phyloP scores from a whole-genome alignment of 345 rosid species.

The Clarkia xantiana region DNA sequence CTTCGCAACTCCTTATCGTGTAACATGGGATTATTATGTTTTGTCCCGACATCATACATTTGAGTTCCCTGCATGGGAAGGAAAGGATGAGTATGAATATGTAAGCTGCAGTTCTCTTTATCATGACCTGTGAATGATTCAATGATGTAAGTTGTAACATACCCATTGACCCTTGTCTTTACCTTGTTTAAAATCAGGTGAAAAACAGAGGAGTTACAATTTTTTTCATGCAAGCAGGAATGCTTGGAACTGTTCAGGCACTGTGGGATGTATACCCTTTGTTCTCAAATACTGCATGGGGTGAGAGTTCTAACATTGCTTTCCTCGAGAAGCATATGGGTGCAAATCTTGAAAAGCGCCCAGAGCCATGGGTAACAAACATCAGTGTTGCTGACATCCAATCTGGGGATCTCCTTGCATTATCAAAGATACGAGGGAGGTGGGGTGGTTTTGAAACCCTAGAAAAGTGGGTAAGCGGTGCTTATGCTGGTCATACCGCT shows the following conservation, averaged over 20 bases:
- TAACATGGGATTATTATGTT: slow-evolving; percentile 92
- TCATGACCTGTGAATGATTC: neutral
- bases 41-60: slow-evolving; percentile 70
- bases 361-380: slow-evolving; percentile 22
- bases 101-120: slow-evolving; percentile 28
- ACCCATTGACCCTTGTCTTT: neutral
- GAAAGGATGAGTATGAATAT: slow-evolving; percentile 69
- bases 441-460: slow-evolving; percentile 80
- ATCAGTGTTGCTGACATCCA: slow-evolving; percentile 57
- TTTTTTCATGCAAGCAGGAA: slow-evolving; percentile 96
- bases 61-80: slow-evolving; percentile 76
- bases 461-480: slow-evolving; percentile 98
- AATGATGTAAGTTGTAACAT: neutral
- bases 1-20: slow-evolving; percentile 88
- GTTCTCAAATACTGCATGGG: slow-evolving; percentile 94
- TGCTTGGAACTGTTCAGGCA: slow-evolving; percentile 83
- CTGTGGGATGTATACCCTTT: slow-evolving; percentile 95
- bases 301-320: slow-evolving; percentile 67
- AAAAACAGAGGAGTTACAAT: slow-evolving; percentile 79
- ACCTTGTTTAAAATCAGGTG: slow-evolving; percentile 31
- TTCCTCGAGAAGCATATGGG: slow-evolving; percentile 90
- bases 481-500: slow-evolving; percentile 94
- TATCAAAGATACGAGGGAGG: slow-evolving; percentile 46
- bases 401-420: slow-evolving; percentile 83
- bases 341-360: slow-evolving; percentile 56